Percentiles rank a stretch among this genome's conserved stretches.
These are phyloP conservation scores for Aurinia saxatilis DNA, from an alignment of 345 rosid species.

Conservation along the genomic window DNA sequence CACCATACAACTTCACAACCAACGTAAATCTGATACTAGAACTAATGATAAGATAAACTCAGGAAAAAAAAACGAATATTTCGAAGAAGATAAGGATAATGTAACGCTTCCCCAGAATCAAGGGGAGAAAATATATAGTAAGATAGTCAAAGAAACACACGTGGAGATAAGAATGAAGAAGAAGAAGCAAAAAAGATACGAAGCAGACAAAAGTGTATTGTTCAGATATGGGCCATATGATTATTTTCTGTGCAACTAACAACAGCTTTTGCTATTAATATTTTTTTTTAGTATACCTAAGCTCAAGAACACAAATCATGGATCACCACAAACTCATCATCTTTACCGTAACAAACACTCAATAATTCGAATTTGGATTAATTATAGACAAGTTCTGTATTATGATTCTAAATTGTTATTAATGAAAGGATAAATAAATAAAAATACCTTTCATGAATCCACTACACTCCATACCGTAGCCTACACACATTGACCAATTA, in stretches of 20 bases:
- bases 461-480: conserved; percentile 97
- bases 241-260: background rate
- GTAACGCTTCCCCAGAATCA: conserved; percentile 19
- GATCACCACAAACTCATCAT: background rate
- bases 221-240: background rate
- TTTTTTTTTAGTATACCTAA: background rate
- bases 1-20: background rate
- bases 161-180: background rate
- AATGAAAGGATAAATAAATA: background rate
- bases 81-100: conserved; percentile 22
- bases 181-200: background rate
- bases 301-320: background rate
- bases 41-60: background rate
- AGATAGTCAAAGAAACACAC: background rate
- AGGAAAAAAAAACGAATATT: background rate
- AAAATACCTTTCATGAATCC: conserved; percentile 90
- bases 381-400: too few species aligned
- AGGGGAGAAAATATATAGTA: background rate
- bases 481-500: conserved; percentile 50
- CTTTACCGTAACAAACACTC: background rate
- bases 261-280: background rate
- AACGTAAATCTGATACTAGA: background rate
- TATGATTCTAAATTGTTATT: too few species aligned
- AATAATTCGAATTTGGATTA: background rate
- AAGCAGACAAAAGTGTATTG: conserved; percentile 1